Conservation (phyloP, 108 stramenopile species). For the Conticribra weissflogii region DNA sequence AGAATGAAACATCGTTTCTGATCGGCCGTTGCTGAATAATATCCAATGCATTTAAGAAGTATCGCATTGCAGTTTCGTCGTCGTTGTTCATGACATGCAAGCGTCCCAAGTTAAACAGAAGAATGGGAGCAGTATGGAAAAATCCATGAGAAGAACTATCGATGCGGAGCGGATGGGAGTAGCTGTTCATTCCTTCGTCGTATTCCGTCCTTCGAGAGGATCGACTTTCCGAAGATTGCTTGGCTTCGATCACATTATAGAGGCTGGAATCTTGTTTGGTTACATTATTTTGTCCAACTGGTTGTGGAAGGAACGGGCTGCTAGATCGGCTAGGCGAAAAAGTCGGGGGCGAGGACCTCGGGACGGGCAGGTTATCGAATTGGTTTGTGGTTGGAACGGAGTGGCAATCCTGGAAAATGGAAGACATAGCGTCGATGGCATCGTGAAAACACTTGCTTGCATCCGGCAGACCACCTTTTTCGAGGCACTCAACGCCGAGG, state of each 20-base stretch:
- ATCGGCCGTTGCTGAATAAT: not conserved
- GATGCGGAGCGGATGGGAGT: slow-evolving; percentile 45
- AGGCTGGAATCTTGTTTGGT: too few relatives aligned
- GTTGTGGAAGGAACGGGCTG: too few relatives aligned
- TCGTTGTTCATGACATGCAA: slow-evolving; percentile 14
- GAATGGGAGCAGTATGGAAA: slow-evolving; percentile 23
- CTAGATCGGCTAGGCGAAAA: not conserved
- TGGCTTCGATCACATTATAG: too few relatives aligned
- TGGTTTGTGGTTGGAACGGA: not conserved
- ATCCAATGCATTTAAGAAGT: slow-evolving; percentile 18
- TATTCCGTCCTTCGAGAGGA: slow-evolving; percentile 21
- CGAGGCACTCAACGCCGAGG: slow-evolving; percentile 20
- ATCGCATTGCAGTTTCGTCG: slow-evolving; percentile 5
- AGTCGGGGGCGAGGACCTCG: not conserved
- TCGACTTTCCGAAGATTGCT: too few relatives aligned
- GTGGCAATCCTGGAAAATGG: not conserved
- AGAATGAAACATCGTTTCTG: too few relatives aligned
- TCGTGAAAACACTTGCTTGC: slow-evolving; percentile 20
- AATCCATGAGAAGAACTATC: slow-evolving; percentile 1
- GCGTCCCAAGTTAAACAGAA: slow-evolving; percentile 66
- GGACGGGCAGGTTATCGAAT: not conserved
- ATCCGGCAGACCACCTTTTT: slow-evolving; percentile 8
- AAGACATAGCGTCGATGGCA: slow-evolving; percentile 10
- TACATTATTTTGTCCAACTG: too few relatives aligned
- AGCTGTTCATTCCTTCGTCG: slow-evolving; percentile 69